Percentiles rank a stretch among this genome's conserved stretches.
Conservation (phyloP, 2,329 filamentous ascomycete genomes). For the Sphaerostilbella broomeana region DNA sequence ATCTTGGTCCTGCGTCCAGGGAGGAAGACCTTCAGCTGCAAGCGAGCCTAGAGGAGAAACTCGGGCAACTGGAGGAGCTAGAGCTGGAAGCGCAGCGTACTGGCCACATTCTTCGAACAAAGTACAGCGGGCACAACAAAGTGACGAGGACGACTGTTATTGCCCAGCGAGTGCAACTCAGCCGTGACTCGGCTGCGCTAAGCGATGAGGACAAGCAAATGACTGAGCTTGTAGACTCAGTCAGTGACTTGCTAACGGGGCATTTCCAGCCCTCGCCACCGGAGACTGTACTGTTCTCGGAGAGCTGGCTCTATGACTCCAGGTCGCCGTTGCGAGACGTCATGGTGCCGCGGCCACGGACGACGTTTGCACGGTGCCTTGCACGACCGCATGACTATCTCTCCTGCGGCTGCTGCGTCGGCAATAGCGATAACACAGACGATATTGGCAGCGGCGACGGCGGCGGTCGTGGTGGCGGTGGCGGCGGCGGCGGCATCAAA, state of each 20-base stretch:
- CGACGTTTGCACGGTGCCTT: slow-evolving; percentile 64
- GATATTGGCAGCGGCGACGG: too few species aligned
- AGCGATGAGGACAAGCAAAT: slow-evolving; percentile 66
- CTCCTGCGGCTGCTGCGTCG: slow-evolving; percentile 64
- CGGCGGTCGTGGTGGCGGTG: slow-evolving; percentile 46
- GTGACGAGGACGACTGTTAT: slow-evolving; percentile 71
- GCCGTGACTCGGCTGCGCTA: slow-evolving; percentile 64
- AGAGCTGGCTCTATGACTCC: slow-evolving; percentile 70
- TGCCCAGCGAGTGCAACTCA: slow-evolving; percentile 74
- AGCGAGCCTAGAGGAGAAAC: slow-evolving; percentile 33
- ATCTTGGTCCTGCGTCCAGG: slow-evolving; percentile 26
- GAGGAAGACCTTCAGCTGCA: slow-evolving; percentile 27
- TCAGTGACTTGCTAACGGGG: slow-evolving; percentile 22
- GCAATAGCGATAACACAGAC: slow-evolving; percentile 34
- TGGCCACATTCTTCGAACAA: slow-evolving; percentile 57
- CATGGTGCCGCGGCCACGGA: slow-evolving; percentile 66
- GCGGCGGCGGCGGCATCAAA: slow-evolving; percentile 36
- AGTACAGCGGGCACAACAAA: slow-evolving; percentile 64
- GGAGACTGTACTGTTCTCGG: slow-evolving; percentile 53
- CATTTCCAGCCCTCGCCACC: slow-evolving; percentile 21
- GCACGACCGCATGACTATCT: slow-evolving; percentile 71
- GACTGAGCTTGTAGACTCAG: slow-evolving; percentile 55
- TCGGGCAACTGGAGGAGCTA: slow-evolving; percentile 42
- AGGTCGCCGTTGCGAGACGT: slow-evolving; percentile 64
- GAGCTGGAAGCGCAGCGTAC: slow-evolving; percentile 37